These are phyloP conservation scores for Mangifera indica DNA, from an alignment of 345 rosid species.

Conservation along the genomic window DNA sequence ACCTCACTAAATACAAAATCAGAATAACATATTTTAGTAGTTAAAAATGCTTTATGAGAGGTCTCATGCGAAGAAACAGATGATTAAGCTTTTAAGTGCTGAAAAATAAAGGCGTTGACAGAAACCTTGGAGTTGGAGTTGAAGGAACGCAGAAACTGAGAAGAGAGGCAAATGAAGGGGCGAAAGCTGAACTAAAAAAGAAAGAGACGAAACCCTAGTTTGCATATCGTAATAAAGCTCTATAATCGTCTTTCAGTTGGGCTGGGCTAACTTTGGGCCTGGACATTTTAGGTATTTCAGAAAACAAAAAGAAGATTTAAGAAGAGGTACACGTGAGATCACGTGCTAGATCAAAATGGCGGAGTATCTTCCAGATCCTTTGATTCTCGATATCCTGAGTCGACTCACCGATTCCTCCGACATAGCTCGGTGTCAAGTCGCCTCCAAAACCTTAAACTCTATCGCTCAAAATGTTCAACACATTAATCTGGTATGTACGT, in stretches of 20 bases:
- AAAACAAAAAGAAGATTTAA: too few relatives aligned
- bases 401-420: too few relatives aligned
- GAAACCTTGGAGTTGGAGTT: conserved; percentile 22
- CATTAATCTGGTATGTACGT: too few relatives aligned
- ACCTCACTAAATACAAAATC: background rate
- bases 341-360: too few relatives aligned
- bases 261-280: background rate
- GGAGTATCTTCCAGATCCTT: too few relatives aligned
- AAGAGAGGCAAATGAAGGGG: background rate
- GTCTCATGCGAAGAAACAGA: background rate
- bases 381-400: too few relatives aligned
- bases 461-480: too few relatives aligned
- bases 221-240: background rate
- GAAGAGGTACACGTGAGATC: too few relatives aligned
- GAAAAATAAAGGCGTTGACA: background rate
- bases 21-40: background rate
- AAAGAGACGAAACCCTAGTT: conserved; percentile 30
- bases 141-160: background rate
- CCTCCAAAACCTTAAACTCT: too few relatives aligned
- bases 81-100: background rate
- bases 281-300: too few relatives aligned
- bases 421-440: too few relatives aligned
- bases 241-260: background rate
- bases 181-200: conserved; percentile 2
- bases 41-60: too few relatives aligned